phyloP scores from a whole-genome alignment of 2,329 filamentous ascomycete species.

The Trichoderma sp. region DNA sequence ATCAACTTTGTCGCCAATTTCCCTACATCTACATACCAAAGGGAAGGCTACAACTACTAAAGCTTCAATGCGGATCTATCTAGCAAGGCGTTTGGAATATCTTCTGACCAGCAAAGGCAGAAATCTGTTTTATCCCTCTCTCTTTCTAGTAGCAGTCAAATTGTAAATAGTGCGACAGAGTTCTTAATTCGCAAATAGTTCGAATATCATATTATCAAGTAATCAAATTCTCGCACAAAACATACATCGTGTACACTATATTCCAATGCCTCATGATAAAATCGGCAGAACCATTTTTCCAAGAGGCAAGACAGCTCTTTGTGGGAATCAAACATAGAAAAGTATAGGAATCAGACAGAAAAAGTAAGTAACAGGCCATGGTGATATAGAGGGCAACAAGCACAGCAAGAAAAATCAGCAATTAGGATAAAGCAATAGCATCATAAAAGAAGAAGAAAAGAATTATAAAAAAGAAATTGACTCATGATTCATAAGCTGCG shows the following conservation, averaged over 20 bases:
- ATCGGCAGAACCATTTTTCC: not conserved
- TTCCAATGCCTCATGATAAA: not conserved
- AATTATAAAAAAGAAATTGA: conserved; percentile 3
- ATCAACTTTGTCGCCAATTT: not conserved
- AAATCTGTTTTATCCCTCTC: not conserved
- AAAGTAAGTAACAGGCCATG: not conserved
- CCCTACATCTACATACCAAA: not conserved
- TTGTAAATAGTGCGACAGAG: not conserved
- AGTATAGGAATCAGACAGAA: no score
- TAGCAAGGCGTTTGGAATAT: conserved; percentile 21
- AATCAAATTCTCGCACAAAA: not conserved
- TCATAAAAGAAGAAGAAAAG: conserved; percentile 23
- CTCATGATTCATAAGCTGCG: conserved; percentile 41
- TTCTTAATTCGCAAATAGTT: not conserved
- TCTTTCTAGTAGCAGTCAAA: not conserved
- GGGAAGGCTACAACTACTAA: not conserved
- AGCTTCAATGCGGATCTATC: not conserved
- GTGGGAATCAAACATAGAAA: not conserved
- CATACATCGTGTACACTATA: conserved; percentile 5
- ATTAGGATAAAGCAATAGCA: conserved; percentile 24
- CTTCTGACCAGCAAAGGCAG: not conserved
- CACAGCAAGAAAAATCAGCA: not conserved
- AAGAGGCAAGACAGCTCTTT: not conserved
- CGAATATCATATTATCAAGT: not conserved
- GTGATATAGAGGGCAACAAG: not conserved